Conservation (phyloP, 176 grass and related monocot genomes). For the Melocanna baccifera region DNA sequence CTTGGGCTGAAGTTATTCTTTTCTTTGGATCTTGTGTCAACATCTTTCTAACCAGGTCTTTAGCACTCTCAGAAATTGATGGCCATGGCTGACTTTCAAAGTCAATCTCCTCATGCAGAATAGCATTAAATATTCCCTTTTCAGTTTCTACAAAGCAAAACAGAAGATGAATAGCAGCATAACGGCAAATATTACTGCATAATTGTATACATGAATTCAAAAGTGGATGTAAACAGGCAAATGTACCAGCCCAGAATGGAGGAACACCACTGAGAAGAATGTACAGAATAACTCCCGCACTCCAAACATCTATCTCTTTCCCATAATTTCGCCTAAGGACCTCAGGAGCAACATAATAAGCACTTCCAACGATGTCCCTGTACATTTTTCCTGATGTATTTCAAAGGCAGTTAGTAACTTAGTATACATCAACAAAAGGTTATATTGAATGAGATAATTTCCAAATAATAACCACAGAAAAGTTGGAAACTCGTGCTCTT, state of each 20-base stretch:
- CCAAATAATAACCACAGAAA: neutral
- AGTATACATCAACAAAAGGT: neutral
- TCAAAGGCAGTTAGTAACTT: slow-evolving; percentile 2
- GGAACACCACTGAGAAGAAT: slow-evolving; percentile 98
- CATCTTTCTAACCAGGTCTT: slow-evolving; percentile 94
- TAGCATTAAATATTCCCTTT: slow-evolving; percentile 91
- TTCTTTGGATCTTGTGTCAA: slow-evolving; percentile 88
- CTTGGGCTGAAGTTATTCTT: slow-evolving; percentile 88
- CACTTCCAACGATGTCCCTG: slow-evolving; percentile 90
- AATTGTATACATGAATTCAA: slow-evolving; percentile 26
- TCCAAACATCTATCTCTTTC: slow-evolving; percentile 95
- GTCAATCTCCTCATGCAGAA: slow-evolving; percentile 80
- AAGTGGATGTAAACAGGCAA: slow-evolving; percentile 1
- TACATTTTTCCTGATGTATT: slow-evolving; percentile 80
- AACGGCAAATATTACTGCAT: neutral
- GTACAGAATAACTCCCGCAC: slow-evolving; percentile 92
- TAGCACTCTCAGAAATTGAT: slow-evolving; percentile 81
- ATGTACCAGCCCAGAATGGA: slow-evolving; percentile 96
- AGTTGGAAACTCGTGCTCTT: neutral
- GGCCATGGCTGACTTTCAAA: slow-evolving; percentile 91
- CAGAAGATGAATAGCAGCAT: slow-evolving; percentile 21
- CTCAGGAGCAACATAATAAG: slow-evolving; percentile 95
- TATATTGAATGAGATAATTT: neutral
- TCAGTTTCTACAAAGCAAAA: slow-evolving; percentile 74
- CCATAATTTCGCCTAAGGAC: slow-evolving; percentile 73